Base-by-base conservation (phyloP, 78 protist genomes). In the Parvularia atlantis region DNA sequence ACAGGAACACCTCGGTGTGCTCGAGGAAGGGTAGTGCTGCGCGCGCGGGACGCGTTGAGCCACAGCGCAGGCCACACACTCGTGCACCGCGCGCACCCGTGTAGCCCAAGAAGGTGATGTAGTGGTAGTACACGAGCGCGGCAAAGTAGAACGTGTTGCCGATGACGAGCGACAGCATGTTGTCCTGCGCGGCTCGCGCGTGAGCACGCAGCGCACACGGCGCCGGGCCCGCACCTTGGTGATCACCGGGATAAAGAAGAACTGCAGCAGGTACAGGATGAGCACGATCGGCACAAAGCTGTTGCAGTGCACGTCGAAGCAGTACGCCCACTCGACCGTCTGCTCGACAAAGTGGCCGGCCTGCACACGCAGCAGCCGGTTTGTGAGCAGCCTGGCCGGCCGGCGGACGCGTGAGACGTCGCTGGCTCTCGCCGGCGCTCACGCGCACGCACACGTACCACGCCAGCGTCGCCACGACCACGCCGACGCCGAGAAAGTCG, bases 301-400 rank as follows among this genome's bases (percentile, higher is more conserved):
- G 75, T 95, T 95, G 83, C 99, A 95, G 67, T 95, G 99, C 35
- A 95, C 76, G 61, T 95, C 99, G 41, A 93, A 93, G 9, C 92
- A 80, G 46, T 92, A 93, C 14, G 67, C 52, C 91, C 94, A 92
- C 64, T 95, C 99, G 31, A 95, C 94, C 20, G 24, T 73, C 69
- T 79, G 84, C 33, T 75, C 82, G 39, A 81, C 92, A 40, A 77
- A 46, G 46, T 89, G 93, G 50, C 69, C 64, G 22, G 61, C 77
- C 16, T 73, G 61, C 13, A 64, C 71, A 33, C 81, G 61, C 16
- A 85, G 37, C 75, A 66, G 76, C 20, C 68, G 60, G 46, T 85
- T 85, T 11, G 90, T 35, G 19, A 66, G 5, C 6, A 1, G 2
- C 24, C 79, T 64, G 46, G 13, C 14, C 28, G 22, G n/a, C n/a